Conservation (phyloP, 768 basidiomycete genomes). For the Panus rudis region DNA sequence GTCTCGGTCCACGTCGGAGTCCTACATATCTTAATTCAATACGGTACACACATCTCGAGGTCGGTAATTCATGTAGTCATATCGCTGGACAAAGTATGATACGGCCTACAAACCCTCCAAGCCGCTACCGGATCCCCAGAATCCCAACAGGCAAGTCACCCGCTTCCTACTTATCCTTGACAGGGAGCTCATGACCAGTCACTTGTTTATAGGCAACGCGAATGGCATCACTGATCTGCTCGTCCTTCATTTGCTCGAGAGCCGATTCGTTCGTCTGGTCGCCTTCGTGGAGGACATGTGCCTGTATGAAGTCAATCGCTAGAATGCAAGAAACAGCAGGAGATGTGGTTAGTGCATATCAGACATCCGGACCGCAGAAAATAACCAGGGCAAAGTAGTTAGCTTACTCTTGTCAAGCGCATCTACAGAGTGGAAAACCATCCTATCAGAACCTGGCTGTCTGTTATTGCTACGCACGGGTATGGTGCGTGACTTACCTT, state of each 20-base stretch:
- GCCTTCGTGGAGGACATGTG: slow-evolving; percentile 32
- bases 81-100: no score
- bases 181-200: slow-evolving; percentile 33
- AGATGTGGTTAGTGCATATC: not conserved
- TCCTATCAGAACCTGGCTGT: no score
- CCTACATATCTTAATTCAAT: no score
- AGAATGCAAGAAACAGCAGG: not conserved
- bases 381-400: no score
- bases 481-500: slow-evolving; percentile 5
- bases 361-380: no score
- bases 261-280: slow-evolving; percentile 32
- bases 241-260: slow-evolving; percentile 35
- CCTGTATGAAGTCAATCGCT: slow-evolving; percentile 37
- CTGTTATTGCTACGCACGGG: no score
- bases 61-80: no score
- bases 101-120: no score
- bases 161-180: slow-evolving; percentile 24
- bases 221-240: slow-evolving; percentile 30
- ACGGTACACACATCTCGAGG: no score
- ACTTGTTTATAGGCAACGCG: slow-evolving; percentile 26
- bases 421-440: slow-evolving; percentile 2
- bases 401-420: slow-evolving; percentile 8
- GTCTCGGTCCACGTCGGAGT: no score
- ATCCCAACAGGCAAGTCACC: no score
- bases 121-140: no score